Conservation (phyloP, 2,329 filamentous ascomycete species). For the Lecanicillium sp. region DNA sequence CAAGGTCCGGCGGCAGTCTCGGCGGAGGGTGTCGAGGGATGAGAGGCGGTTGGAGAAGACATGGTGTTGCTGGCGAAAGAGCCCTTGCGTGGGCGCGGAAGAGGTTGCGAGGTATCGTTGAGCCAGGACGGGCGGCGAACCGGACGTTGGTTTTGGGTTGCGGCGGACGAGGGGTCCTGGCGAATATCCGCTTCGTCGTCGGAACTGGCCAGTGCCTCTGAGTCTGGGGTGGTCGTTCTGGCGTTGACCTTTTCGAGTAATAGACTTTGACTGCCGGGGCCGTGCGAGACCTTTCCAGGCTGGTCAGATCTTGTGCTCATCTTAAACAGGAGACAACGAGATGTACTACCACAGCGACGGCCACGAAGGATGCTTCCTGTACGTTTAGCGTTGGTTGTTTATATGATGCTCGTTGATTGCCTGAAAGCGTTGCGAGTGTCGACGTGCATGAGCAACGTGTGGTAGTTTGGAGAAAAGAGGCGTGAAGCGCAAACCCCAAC, state of each 20-base stretch:
- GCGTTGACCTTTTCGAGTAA: conserved; percentile 70
- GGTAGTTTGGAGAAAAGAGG: conserved; percentile 1
- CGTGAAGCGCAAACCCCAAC: background rate
- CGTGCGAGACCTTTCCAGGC: conserved; percentile 43
- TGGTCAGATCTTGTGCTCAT: conserved; percentile 50
- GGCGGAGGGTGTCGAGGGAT: conserved; percentile 69
- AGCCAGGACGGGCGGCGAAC: conserved; percentile 75
- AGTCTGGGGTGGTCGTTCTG: conserved; percentile 84
- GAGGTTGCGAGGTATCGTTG: conserved; percentile 65
- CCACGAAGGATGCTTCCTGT: too few species aligned
- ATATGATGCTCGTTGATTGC: conserved; percentile 7
- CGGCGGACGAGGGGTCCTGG: conserved; percentile 41
- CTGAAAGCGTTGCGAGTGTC: conserved; percentile 2
- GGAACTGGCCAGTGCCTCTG: conserved; percentile 85
- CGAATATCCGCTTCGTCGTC: conserved; percentile 80
- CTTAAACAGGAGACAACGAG: conserved; percentile 15
- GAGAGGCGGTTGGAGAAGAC: conserved; percentile 65
- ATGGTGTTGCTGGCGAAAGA: conserved; percentile 72
- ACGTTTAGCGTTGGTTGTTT: background rate
- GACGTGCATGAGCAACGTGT: conserved; percentile 1
- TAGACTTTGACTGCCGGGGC: conserved; percentile 51
- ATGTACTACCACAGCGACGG: too few species aligned
- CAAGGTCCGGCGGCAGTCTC: conserved; percentile 50
- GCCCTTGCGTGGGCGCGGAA: conserved; percentile 60
- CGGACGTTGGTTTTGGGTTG: conserved; percentile 49